Percentiles rank a stretch among this genome's conserved stretches.
Evolutionary conservation across 2,329 filamentous ascomycete genomes (phyloP).

Genomic region (Trichoderma brevicompactum): DNA sequence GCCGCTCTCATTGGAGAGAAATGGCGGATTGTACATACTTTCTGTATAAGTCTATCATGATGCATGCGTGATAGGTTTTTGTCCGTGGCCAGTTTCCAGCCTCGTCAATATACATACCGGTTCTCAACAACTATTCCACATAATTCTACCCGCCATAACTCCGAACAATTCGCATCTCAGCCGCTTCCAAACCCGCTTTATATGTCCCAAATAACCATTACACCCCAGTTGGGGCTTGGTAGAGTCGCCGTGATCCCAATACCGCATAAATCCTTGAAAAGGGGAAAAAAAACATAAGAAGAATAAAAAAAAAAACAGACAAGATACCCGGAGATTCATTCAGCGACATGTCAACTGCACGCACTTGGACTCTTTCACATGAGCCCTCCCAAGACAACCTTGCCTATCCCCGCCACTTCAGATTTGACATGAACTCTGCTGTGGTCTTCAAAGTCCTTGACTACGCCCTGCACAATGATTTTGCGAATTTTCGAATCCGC

Average conservation of each 20-base stretch:
- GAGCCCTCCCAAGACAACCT: conserved; percentile 85
- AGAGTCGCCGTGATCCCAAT: neutral
- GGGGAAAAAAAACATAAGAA: neutral
- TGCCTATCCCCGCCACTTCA: conserved; percentile 84
- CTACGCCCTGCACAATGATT: conserved; percentile 82
- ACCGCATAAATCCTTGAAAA: neutral
- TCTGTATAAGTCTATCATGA: neutral
- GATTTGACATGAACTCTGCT: conserved; percentile 75
- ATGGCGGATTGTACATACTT: neutral
- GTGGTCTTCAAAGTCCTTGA: conserved; percentile 91
- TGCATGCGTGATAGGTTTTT: neutral
- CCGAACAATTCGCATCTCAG: neutral
- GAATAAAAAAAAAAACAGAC: neutral
- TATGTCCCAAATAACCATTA: neutral
- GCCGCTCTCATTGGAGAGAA: neutral
- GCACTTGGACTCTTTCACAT: conserved; percentile 57
- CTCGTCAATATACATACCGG: neutral
- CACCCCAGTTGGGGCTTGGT: neutral
- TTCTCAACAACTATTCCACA: neutral
- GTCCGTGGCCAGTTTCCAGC: neutral
- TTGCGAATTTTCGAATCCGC: conserved; percentile 85
- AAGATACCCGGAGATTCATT: neutral
- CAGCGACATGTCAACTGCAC: neutral
- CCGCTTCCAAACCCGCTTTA: neutral
- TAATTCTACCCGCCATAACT: neutral